Percentiles rank a stretch among this genome's conserved stretches.
These are phyloP conservation scores for Phialemoniopsis sp. DNA, from an alignment of 2,329 filamentous ascomycete genomes.

Conservation along the genomic window DNA sequence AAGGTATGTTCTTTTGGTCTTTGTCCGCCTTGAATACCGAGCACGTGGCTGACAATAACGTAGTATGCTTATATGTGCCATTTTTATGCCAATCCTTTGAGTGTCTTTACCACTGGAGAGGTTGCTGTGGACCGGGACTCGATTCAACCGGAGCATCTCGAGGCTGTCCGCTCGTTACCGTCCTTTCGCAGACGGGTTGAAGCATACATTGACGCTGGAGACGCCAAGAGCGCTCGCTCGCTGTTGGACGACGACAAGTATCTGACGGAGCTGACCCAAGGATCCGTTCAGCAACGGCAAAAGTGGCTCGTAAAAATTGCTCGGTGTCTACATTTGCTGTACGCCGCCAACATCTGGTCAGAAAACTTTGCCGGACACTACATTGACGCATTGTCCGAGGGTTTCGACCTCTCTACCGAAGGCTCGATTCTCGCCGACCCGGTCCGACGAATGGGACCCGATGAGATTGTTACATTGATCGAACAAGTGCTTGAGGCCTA, in stretches of 20 bases:
- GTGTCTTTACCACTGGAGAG: constrained; percentile 48
- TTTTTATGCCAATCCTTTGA: constrained; percentile 75
- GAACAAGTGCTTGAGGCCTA: constrained; percentile 27
- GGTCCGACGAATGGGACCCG: constrained; percentile 56
- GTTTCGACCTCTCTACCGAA: constrained; percentile 44
- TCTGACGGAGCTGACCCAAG: constrained; percentile 27
- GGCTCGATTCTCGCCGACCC: constrained; percentile 50
- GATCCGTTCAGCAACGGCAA: not conserved
- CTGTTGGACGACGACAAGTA: constrained; percentile 58
- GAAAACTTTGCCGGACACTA: constrained; percentile 38
- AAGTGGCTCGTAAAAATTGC: no score
- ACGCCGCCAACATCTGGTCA: no score
- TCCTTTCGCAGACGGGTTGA: constrained; percentile 63
- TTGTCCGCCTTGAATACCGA: not conserved
- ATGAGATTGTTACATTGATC: constrained; percentile 25
- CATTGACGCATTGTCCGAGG: constrained; percentile 53
- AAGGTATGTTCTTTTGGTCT: constrained; percentile 42
- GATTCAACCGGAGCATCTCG: constrained; percentile 57
- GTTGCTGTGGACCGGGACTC: constrained; percentile 21
- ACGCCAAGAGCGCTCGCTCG: constrained; percentile 36
- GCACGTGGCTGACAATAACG: constrained; percentile 13
- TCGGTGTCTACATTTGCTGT: no score
- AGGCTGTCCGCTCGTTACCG: constrained; percentile 62
- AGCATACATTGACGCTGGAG: constrained; percentile 33
- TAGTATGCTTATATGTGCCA: constrained; percentile 84